Conservation (phyloP, 179 eudicot species). For the Amaranthus tricolor region DNA sequence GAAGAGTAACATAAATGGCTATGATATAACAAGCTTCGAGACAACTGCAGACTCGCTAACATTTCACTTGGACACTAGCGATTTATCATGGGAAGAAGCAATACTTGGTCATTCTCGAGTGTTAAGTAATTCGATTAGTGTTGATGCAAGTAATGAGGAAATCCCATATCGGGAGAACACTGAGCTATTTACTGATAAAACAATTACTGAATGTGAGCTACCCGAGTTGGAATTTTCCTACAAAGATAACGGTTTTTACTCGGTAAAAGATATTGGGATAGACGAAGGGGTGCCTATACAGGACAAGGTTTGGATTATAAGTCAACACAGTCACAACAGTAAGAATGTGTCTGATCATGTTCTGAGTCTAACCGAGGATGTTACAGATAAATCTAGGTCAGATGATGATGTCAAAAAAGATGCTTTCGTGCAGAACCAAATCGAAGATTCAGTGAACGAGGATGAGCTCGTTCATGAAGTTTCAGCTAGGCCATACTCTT, state of each 20-base stretch:
- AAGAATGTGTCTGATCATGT: slow-evolving; percentile 17
- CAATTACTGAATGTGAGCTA: slow-evolving; percentile 49
- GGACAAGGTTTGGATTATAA: slow-evolving; percentile 43
- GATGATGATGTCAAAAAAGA: slow-evolving; percentile 19
- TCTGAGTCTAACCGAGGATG: slow-evolving; percentile 10
- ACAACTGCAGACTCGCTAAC: slow-evolving; percentile 38
- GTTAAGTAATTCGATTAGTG: slow-evolving; percentile 23
- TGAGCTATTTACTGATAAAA: slow-evolving; percentile 48
- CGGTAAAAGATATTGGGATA: slow-evolving; percentile 73
- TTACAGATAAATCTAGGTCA: slow-evolving; percentile 23
- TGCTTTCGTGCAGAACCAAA: slow-evolving; percentile 3
- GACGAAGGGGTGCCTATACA: slow-evolving; percentile 55
- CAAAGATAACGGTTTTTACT: slow-evolving; percentile 47
- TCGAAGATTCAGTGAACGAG: slow-evolving; percentile 15
- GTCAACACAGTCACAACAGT: slow-evolving; percentile 19
- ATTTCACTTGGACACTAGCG: slow-evolving; percentile 34
- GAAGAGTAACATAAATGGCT: slow-evolving; percentile 34
- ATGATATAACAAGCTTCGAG: slow-evolving; percentile 40
- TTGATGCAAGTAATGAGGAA: slow-evolving; percentile 24
- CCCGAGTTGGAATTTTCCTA: slow-evolving; percentile 59
- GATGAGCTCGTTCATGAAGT: slow-evolving; percentile 14
- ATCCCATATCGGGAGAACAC: slow-evolving; percentile 32
- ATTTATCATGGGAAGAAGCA: slow-evolving; percentile 47
- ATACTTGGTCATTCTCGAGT: slow-evolving; percentile 30
- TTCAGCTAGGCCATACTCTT: slow-evolving; percentile 9